phyloP scores from a whole-genome alignment of 495 filamentous ascomycete species.

The Aeminium ludgeri region DNA sequence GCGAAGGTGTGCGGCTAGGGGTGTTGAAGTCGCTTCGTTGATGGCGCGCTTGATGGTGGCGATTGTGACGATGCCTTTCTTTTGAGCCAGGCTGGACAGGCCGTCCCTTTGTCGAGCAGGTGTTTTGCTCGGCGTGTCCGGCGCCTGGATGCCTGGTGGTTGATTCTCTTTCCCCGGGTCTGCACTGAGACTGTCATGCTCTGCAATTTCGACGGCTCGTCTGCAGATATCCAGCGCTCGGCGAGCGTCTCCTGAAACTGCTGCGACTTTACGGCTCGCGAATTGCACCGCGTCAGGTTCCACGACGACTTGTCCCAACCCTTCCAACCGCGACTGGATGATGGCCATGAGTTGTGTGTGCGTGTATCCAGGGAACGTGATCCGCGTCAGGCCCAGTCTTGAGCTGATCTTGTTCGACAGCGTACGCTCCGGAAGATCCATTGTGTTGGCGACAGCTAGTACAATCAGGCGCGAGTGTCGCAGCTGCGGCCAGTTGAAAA shows the following conservation, averaged over 20 bases:
- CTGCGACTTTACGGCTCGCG: constrained; percentile 87
- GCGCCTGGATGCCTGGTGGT: constrained; percentile 18
- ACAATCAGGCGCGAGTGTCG: constrained; percentile 86
- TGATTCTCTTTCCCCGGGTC: constrained; percentile 22
- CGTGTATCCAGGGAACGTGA: constrained; percentile 94
- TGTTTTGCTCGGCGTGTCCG: constrained; percentile 30
- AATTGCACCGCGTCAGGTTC: constrained; percentile 92
- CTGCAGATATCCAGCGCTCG: constrained; percentile 91
- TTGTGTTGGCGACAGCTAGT: constrained; percentile 94
- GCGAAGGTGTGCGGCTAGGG: constrained; percentile 74
- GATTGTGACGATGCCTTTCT: constrained; percentile 50
- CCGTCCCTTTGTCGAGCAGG: constrained; percentile 17
- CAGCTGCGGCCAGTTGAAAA: constrained; percentile 98
- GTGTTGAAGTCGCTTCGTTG: constrained; percentile 81
- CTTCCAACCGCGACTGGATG: constrained; percentile 72
- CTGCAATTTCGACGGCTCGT: constrained; percentile 87
- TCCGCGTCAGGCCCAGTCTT: constrained; percentile 54
- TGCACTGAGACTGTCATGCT: constrained; percentile 36
- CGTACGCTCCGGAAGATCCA: constrained; percentile 95
- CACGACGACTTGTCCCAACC: constrained; percentile 80
- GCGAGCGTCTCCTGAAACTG: constrained; percentile 85
- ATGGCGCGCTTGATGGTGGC: constrained; percentile 86
- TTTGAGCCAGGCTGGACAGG: constrained; percentile 1
- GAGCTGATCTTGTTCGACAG: constrained; percentile 96
- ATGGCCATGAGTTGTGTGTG: constrained; percentile 97